A percentile compares a stretch with the other conserved stretches of the same genome.
Conservation (phyloP, 305 asterid genomes). For the Solanum hybrid region DNA sequence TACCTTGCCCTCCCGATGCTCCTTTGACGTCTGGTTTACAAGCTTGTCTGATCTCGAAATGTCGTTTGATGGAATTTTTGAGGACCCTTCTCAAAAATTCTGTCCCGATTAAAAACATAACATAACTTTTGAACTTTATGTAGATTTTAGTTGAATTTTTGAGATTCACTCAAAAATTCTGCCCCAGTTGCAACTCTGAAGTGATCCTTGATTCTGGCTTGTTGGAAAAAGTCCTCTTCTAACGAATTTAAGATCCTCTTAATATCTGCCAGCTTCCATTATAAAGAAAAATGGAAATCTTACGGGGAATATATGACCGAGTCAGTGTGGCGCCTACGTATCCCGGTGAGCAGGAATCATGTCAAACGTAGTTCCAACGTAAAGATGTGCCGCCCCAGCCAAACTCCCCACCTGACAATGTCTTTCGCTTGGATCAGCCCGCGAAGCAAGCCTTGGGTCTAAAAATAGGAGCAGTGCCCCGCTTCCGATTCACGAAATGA, state of each 20-base stretch:
- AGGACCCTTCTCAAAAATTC: neutral
- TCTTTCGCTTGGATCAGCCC: too few species aligned
- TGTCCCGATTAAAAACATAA: too few species aligned
- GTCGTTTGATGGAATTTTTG: neutral
- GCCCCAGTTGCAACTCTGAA: neutral
- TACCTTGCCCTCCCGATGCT: neutral
- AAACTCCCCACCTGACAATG: too few species aligned
- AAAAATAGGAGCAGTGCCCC: too few species aligned
- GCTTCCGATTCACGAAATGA: too few species aligned
- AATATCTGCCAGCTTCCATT: neutral
- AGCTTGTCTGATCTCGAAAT: neutral
- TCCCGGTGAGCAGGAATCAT: neutral
- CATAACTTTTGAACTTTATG: neutral
- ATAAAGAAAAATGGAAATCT: neutral
- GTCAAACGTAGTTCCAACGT: neutral
- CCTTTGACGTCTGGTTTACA: neutral
- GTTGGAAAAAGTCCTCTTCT: neutral
- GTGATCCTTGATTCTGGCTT: neutral
- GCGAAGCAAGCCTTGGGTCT: too few species aligned
- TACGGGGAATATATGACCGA: neutral
- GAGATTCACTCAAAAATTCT: neutral
- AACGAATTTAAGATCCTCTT: too few species aligned
- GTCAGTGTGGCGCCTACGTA: neutral
- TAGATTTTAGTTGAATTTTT: too few species aligned
- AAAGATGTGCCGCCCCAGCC: too few species aligned